Evolutionary conservation across 345 rosid genomes (phyloP).

Genomic region (Bruguiera gymnorhiza): DNA sequence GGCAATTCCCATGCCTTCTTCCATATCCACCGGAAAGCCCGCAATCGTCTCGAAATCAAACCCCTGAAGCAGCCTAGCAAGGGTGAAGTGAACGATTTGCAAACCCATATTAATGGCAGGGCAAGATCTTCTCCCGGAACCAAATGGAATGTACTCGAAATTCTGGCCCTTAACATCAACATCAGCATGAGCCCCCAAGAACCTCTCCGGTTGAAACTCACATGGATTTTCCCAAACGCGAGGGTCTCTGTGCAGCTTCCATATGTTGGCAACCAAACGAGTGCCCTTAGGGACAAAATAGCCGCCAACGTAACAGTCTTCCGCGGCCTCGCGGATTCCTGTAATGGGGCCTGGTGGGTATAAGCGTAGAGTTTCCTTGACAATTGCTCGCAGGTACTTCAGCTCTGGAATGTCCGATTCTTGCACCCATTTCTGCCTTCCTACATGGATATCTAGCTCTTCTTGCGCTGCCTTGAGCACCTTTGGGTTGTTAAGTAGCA

Average conservation of each 20-base stretch:
- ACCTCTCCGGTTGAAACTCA: constrained; percentile 28
- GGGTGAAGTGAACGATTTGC: constrained; percentile 19
- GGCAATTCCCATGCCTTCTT: constrained; percentile 19
- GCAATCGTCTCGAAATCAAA: constrained; percentile 15
- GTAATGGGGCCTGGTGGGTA: constrained; percentile 34
- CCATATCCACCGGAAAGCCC: constrained; percentile 24
- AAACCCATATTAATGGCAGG: constrained; percentile 21
- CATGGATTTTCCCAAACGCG: constrained; percentile 33
- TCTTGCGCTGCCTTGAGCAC: constrained; percentile 41
- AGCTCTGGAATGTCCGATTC: constrained; percentile 54
- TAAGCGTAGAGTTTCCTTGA: constrained; percentile 51
- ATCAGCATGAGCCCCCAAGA: constrained; percentile 22
- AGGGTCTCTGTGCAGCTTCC: constrained; percentile 44
- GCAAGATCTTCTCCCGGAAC: constrained; percentile 32
- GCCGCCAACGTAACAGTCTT: constrained; percentile 28
- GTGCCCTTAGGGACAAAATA: constrained; percentile 31
- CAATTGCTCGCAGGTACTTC: constrained; percentile 46
- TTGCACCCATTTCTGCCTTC: constrained; percentile 42
- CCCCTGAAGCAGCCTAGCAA: constrained; percentile 27
- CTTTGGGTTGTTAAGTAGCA: constrained; percentile 41
- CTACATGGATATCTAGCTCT: constrained; percentile 49
- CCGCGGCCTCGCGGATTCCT: constrained; percentile 37
- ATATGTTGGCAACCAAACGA: constrained; percentile 30
- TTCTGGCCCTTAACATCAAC: constrained; percentile 21
- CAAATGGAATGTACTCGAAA: constrained; percentile 29